Conservation (phyloP, 2,329 filamentous ascomycete species). For the Cadophora luteo-olivacea region DNA sequence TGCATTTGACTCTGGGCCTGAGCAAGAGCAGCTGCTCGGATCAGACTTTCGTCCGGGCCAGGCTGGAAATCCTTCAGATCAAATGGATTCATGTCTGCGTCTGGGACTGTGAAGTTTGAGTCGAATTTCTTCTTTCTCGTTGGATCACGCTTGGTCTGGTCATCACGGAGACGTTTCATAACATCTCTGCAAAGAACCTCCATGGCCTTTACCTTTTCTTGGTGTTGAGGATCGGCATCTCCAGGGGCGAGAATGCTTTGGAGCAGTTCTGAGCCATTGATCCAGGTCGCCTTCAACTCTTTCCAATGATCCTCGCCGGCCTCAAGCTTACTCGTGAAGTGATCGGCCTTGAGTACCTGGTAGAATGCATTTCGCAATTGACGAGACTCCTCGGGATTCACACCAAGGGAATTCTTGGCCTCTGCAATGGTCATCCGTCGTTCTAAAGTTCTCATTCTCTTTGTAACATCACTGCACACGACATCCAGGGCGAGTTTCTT, state of each 20-base stretch:
- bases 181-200: constrained; percentile 78
- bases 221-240: constrained; percentile 58
- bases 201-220: constrained; percentile 66
- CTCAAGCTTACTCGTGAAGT: constrained; percentile 76
- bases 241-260: constrained; percentile 59
- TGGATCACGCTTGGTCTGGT: constrained; percentile 62
- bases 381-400: constrained; percentile 73
- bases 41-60: constrained; percentile 38
- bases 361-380: constrained; percentile 71
- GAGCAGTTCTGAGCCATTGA: constrained; percentile 61
- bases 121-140: constrained; percentile 50
- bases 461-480: constrained; percentile 82
- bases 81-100: constrained; percentile 37
- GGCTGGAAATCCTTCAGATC: constrained; percentile 38
- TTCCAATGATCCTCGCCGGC: constrained; percentile 75
- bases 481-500: constrained; percentile 77
- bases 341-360: constrained; percentile 66
- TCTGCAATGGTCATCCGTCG: constrained; percentile 75
- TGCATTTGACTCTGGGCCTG: constrained; percentile 44
- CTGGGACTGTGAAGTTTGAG: constrained; percentile 45
- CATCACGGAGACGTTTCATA: constrained; percentile 77
- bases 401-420: constrained; percentile 73
- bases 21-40: constrained; percentile 40
- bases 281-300: constrained; percentile 72
- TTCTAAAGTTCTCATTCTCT: constrained; percentile 72